Evolutionary conservation across 139 green algal genomes (phyloP), one percentile per base, ranked within the genome.

Genomic region (Dunaliella primolecta): DNA sequence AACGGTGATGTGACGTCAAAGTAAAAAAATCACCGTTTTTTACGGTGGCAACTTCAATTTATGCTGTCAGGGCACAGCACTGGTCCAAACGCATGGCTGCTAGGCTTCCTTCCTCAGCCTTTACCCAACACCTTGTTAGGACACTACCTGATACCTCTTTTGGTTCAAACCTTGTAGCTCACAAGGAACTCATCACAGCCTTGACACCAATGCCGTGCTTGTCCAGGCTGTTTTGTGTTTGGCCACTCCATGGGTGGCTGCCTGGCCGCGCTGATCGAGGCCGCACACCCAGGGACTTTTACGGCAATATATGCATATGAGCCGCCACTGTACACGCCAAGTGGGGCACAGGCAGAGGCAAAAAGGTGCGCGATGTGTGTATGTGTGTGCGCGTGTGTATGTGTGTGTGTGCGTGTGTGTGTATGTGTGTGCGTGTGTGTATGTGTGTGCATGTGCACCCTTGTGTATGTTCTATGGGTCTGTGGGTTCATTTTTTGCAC

Each of bases 181-280:
- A n/a, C n/a, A n/a, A n/a, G n/a, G n/a, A n/a, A n/a, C n/a, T n/a
- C n/a, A n/a, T n/a, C n/a, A n/a, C n/a, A n/a, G n/a, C n/a, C n/a
- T n/a, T n/a, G n/a, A n/a, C n/a, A n/a, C n/a, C n/a, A n/a, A n/a
- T n/a, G n/a, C n/a, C n/a, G n/a, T n/a, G n/a, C n/a, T n/a, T n/a
- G n/a, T n/a, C n/a, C 87, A 88, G 83, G 84, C 75, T 81, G 46
- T 46, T 84, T 81, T 56, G 87, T 81, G 82, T 38, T 91, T 1
- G 88, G 85, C 0, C 88, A 91, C 75, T 89, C 85, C 21, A 78
- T 91, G 36, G 88, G 88, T 30, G 85, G 83, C 30, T 30, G 3
- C 3, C 33, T 91, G 33, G 88, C 82, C 1, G 29, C 83, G 0
- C 0, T 81, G 29, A 37, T 85, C 34, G 64, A 91, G 81, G 36